Evolutionary conservation across 2,329 filamentous ascomycete species (phyloP), one percentile per base, ranked within the genome.

Genomic region (Nemania sp.): DNA sequence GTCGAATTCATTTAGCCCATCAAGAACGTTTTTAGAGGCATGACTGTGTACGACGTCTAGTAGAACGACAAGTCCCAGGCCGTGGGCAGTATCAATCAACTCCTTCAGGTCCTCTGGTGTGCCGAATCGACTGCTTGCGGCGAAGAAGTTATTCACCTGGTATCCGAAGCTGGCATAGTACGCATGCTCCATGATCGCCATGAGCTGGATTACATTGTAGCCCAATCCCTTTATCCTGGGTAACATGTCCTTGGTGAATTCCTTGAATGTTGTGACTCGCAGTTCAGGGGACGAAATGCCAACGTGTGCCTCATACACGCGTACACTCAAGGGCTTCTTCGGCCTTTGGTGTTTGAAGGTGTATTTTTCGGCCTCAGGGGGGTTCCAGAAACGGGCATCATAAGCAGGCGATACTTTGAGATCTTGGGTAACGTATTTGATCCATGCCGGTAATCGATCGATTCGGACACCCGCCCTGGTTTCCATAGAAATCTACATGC

Each of bases 91-190:
- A 77, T 99, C 96, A 71, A 99, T 93, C 56, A 99, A 87, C 84
- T 98, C 95, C 81, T 97, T 99, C 73, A 99, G 85, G 43, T 98
- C 96, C 77, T 99, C 96, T 0, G 96, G 96, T 0, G 90, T 88
- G 49, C 96, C 96, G 77, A 97, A 99, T 70, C 96, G 90, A 80
- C 95, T 98, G 81, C 94, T 98, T 13, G 95, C 94, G 29, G 96
- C 96, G 76, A 98, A 99, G 85, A 99, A 99, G 81, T 92, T 98
- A 84, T 98, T 99, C 82, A 99, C 89, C 81, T 99, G 96, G 80
- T 99, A 99, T 54, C 96, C 96, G 76, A 99, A 99, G 77, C 95
- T 98, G 76, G 96, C 96, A 79, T 99, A 99, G 85, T 99, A 99
- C 57, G 96, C 96, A 81, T 99, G 96, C 79, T 99, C 96, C 95